Conservation (phyloP, 2,329 filamentous ascomycete species). For the Microcyclosporella mali region DNA sequence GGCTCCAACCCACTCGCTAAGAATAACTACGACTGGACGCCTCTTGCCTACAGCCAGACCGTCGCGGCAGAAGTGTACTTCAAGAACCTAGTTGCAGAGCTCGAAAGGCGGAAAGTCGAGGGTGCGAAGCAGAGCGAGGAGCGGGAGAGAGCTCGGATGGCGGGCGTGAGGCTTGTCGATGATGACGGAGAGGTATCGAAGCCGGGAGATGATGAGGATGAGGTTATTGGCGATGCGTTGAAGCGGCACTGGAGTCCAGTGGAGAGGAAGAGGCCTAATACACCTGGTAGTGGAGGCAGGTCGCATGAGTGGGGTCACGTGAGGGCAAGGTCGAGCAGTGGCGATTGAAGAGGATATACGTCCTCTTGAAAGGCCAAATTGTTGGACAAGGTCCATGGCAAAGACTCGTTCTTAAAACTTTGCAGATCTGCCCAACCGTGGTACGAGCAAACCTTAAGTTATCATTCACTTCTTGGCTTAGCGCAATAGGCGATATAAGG, state of each 20-base stretch:
- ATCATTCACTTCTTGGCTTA: too few relatives aligned
- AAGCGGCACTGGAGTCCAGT: constrained; percentile 29
- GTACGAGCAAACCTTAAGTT: too few relatives aligned
- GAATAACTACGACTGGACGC: constrained; percentile 76
- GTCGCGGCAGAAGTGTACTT: constrained; percentile 81
- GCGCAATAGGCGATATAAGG: too few relatives aligned
- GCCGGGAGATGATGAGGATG: constrained; percentile 19
- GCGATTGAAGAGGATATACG: too few relatives aligned
- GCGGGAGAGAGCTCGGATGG: constrained; percentile 23
- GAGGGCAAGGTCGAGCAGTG: constrained; percentile 20
- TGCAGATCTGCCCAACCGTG: too few relatives aligned
- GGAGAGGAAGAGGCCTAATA: constrained; percentile 25
- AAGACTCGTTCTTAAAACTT: too few relatives aligned
- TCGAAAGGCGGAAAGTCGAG: constrained; percentile 55
- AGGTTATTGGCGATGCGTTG: constrained; percentile 24
- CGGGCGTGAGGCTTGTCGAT: constrained; percentile 27
- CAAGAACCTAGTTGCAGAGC: constrained; percentile 66
- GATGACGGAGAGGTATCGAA: constrained; percentile 11
- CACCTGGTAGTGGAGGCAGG: constrained; percentile 18
- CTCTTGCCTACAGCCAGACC: constrained; percentile 74
- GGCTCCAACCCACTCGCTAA: constrained; percentile 67
- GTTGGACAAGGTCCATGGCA: too few relatives aligned
- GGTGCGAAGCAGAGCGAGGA: constrained; percentile 31
- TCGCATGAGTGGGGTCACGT: constrained; percentile 25
- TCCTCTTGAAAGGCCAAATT: too few relatives aligned